These are phyloP conservation scores for Lepiota brunneoincarnata DNA, from an alignment of 768 basidiomycete genomes.

Conservation along the genomic window DNA sequence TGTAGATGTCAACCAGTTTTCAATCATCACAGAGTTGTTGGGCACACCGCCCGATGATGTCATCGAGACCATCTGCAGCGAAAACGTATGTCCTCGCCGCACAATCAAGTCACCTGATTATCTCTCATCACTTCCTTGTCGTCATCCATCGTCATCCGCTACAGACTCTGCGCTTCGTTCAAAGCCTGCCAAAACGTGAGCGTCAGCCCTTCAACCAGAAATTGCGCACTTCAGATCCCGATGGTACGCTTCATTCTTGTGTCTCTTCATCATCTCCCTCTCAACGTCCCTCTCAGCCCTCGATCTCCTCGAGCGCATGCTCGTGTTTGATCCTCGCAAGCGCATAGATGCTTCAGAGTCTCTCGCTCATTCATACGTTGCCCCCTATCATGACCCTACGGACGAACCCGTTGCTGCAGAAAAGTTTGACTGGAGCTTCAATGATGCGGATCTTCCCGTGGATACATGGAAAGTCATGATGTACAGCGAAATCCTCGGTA, in stretches of 20 bases:
- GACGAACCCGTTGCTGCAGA: conserved; percentile 94
- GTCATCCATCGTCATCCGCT: conserved; percentile 8
- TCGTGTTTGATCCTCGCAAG: conserved; percentile 97
- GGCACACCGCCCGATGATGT: conserved; percentile 99
- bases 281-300: conserved; percentile 62
- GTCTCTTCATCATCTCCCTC: not conserved
- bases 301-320: conserved; percentile 97
- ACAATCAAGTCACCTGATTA: conserved; percentile 11
- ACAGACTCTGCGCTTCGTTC: conserved; percentile 97
- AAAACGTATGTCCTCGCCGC: conserved; percentile 66
- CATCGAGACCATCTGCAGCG: conserved; percentile 96
- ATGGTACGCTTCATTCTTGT: conserved; percentile 47
- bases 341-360: conserved; percentile 92
- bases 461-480: conserved; percentile 99
- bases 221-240: conserved; percentile 81
- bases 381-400: conserved; percentile 97
- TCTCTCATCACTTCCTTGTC: conserved; percentile 11
- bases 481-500: conserved; percentile 97
- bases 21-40: conserved; percentile 96
- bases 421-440: conserved; percentile 99
- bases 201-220: conserved; percentile 95
- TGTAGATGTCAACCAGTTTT: conserved; percentile 98
- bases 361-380: conserved; percentile 90
- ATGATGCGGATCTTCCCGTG: conserved; percentile 96
- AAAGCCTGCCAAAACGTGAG: conserved; percentile 93